Conservation (phyloP, 2,329 filamentous ascomycete genomes). For the Phaeosphaeriaceae sp. region DNA sequence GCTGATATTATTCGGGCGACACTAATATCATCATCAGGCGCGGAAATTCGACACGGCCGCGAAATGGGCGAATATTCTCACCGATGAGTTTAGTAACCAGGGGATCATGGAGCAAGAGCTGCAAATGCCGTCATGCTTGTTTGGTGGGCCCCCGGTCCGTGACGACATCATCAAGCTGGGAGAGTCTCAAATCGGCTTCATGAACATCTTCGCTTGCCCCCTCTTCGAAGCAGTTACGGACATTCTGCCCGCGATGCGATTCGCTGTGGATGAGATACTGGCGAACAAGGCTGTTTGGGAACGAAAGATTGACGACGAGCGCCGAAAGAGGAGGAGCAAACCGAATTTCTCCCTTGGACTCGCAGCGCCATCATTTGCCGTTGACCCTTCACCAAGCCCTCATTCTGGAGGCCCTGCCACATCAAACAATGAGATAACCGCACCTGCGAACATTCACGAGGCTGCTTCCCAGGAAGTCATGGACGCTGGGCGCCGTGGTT, state of each 20-base stretch:
- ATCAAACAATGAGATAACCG: constrained; percentile 10
- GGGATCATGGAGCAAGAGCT: constrained; percentile 90
- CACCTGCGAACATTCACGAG: constrained; percentile 11
- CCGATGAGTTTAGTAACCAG: constrained; percentile 93
- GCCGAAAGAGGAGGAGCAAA: constrained; percentile 56
- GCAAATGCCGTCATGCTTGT: constrained; percentile 84
- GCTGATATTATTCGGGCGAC: background rate
- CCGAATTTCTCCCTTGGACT: constrained; percentile 32
- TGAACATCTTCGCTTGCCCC: constrained; percentile 93
- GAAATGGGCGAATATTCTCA: constrained; percentile 91
- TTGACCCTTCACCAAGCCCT: constrained; percentile 44
- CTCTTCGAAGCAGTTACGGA: constrained; percentile 89
- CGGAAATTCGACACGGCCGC: constrained; percentile 82
- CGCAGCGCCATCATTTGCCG: constrained; percentile 26
- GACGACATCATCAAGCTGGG: constrained; percentile 83
- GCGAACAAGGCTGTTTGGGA: constrained; percentile 79
- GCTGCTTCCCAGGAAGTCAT: constrained; percentile 12
- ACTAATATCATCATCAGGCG: constrained; percentile 63
- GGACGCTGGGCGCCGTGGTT: constrained; percentile 33
- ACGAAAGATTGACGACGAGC: constrained; percentile 68
- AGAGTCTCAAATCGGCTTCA: constrained; percentile 91
- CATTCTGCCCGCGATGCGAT: constrained; percentile 82
- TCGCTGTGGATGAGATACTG: constrained; percentile 82
- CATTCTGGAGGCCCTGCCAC: constrained; percentile 35
- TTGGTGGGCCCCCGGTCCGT: constrained; percentile 77